These are phyloP conservation scores for Litchi chinensis DNA, from an alignment of 345 rosid species.

Conservation along the genomic window DNA sequence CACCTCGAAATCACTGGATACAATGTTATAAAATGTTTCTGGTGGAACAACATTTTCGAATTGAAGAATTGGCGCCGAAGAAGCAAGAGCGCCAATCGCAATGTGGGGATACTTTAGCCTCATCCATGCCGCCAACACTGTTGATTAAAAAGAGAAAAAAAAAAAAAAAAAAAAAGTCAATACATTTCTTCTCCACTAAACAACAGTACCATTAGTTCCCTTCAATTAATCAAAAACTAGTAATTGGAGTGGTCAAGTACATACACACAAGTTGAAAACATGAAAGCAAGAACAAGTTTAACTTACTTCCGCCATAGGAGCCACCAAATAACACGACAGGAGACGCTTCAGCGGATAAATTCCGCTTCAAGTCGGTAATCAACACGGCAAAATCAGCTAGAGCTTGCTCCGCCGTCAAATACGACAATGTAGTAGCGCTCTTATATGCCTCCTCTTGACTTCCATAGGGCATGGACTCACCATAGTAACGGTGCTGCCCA, in stretches of 20 bases:
- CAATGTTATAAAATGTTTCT: conserved; percentile 82
- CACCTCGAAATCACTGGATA: conserved; percentile 80
- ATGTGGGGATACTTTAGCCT: conserved; percentile 93
- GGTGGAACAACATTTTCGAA: conserved; percentile 87
- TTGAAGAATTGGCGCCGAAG: conserved; percentile 95
- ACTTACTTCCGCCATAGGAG: conserved; percentile 97
- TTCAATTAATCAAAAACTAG: neutral
- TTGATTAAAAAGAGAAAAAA: conserved; percentile 11
- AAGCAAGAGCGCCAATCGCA: conserved; percentile 87
- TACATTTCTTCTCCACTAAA: neutral
- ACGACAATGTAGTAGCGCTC: conserved; percentile 66
- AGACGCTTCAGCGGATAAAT: conserved; percentile 78
- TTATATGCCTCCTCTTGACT: conserved; percentile 66
- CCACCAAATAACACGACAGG: conserved; percentile 95
- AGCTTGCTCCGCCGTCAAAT: conserved; percentile 91
- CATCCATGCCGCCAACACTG: conserved; percentile 99
- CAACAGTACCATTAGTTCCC: neutral
- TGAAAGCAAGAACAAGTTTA: neutral
- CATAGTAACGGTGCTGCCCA: conserved; percentile 80
- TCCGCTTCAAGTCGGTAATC: conserved; percentile 68
- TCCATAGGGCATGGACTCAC: conserved; percentile 77
- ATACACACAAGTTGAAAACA: neutral
- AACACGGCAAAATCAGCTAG: conserved; percentile 86
- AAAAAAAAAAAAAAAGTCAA: neutral
- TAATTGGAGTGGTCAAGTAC: neutral